Conservation (phyloP, 2,329 filamentous ascomycete genomes). For the Cladobotryum mycophilum region DNA sequence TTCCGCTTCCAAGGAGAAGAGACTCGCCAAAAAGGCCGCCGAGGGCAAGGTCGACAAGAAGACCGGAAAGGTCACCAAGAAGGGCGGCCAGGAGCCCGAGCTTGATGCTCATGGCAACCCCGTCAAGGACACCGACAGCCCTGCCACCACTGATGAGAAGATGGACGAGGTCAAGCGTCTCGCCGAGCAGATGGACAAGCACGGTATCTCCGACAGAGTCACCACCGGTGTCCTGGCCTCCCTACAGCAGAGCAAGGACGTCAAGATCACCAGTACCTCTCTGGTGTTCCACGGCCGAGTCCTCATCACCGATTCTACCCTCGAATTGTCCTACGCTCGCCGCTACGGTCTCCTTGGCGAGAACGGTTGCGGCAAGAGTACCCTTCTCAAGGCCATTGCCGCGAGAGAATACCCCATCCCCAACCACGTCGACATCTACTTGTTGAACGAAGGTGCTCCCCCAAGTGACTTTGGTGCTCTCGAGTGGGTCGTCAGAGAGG, state of each 20-base stretch:
- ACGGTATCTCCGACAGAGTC: slow-evolving; percentile 93
- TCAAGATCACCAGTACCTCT: slow-evolving; percentile 91
- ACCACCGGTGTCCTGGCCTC: slow-evolving; percentile 95
- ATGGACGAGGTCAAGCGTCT: slow-evolving; percentile 79
- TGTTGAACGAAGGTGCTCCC: slow-evolving; percentile 93
- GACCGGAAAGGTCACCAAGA: slow-evolving; percentile 61
- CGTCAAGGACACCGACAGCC: slow-evolving; percentile 50
- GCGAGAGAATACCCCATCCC: slow-evolving; percentile 93
- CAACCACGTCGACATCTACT: slow-evolving; percentile 95
- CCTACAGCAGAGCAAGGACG: slow-evolving; percentile 76
- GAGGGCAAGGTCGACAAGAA: slow-evolving; percentile 69
- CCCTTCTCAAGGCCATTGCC: slow-evolving; percentile 90
- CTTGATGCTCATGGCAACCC: slow-evolving; percentile 58
- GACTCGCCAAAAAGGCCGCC: slow-evolving; percentile 64
- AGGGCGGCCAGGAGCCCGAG: slow-evolving; percentile 64
- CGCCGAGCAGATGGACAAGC: slow-evolving; percentile 87
- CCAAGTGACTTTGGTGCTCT: slow-evolving; percentile 83
- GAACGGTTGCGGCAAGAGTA: slow-evolving; percentile 99
- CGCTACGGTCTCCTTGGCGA: slow-evolving; percentile 94
- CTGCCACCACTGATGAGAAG: slow-evolving; percentile 66
- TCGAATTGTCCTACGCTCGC: slow-evolving; percentile 89
- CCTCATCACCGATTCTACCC: slow-evolving; percentile 84
- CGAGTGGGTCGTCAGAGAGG: slow-evolving; percentile 95
- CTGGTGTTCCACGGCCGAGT: slow-evolving; percentile 98
- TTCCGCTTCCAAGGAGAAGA: slow-evolving; percentile 65